Conservation (phyloP, 1,284 basidiomycete species). For the Cryptococcus deneoformans region DNA sequence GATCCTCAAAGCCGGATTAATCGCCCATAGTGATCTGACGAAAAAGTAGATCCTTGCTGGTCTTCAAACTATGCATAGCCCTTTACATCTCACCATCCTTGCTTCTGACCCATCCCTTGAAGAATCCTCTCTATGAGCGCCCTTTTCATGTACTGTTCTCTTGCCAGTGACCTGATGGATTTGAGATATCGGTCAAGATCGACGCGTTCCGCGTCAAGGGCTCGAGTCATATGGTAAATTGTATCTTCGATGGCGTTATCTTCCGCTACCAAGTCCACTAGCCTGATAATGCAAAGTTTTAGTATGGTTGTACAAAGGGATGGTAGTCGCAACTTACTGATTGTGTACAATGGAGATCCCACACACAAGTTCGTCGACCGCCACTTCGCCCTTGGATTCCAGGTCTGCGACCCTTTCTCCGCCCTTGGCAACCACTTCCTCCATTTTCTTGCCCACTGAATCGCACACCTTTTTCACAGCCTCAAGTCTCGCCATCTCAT, state of each 20-base stretch:
- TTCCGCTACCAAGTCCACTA: constrained; percentile 94
- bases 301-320: background rate
- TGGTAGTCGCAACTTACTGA: constrained; percentile 63
- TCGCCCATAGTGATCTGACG: constrained; percentile 27
- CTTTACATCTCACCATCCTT: constrained; percentile 22
- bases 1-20: constrained; percentile 26
- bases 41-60: constrained; percentile 14
- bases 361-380: constrained; percentile 89
- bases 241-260: constrained; percentile 98
- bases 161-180: constrained; percentile 80
- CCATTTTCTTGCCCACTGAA: constrained; percentile 67
- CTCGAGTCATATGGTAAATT: constrained; percentile 93
- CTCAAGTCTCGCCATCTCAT: constrained; percentile 92
- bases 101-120: constrained; percentile 60
- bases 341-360: constrained; percentile 93
- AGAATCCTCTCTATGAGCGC: constrained; percentile 85
- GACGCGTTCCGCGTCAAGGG: constrained; percentile 84
- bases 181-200: constrained; percentile 90
- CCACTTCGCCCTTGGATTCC: constrained; percentile 39
- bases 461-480: constrained; percentile 92
- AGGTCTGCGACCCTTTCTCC: constrained; percentile 61
- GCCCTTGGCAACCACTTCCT: constrained; percentile 62
- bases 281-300: constrained; percentile 52
- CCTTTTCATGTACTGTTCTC: constrained; percentile 76
- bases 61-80: background rate